Percentiles rank a stretch among this genome's conserved stretches.
These are phyloP conservation scores for Hanseniaspora lindneri DNA, from an alignment of 805 yeast genomes.

Conservation along the genomic window DNA sequence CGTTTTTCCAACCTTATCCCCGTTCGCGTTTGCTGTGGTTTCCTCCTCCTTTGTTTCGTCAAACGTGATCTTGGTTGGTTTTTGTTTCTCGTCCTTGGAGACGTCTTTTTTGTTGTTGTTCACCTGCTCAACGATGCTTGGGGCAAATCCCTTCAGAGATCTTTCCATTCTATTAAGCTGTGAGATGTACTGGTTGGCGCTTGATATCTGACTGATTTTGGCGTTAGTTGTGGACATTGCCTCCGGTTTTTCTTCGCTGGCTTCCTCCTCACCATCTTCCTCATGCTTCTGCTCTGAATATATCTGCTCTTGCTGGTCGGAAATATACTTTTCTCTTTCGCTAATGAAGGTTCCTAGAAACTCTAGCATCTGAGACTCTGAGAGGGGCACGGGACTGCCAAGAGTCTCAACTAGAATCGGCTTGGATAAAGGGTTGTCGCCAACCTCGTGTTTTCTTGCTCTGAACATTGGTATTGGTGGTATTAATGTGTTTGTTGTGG, in stretches of 20 bases:
- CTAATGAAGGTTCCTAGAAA: conserved; percentile 13
- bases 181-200: conserved; percentile 28
- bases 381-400: conserved; percentile 3
- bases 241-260: conserved; percentile 15
- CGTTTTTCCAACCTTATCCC: conserved; percentile 17
- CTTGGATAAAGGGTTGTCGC: conserved; percentile 15
- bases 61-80: not conserved
- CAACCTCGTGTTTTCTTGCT: conserved; percentile 16
- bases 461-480: too few relatives aligned
- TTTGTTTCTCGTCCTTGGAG: not conserved
- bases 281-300: conserved; percentile 6
- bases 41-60: conserved; percentile 8
- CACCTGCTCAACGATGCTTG: conserved; percentile 27
- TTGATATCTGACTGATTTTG: conserved; percentile 25
- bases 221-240: conserved; percentile 19
- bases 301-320: conserved; percentile 11
- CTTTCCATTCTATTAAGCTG: conserved; percentile 67
- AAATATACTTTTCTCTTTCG: conserved; percentile 15
- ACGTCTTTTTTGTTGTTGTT: not conserved
- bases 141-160: conserved; percentile 71
- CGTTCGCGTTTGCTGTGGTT: conserved; percentile 15
- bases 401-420: conserved; percentile 13
- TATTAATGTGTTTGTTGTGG: too few relatives aligned
- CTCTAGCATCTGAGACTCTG: conserved; percentile 13
- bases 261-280: not conserved